phyloP scores from a whole-genome alignment of 495 filamentous ascomycete genomes.

The Venustampulla echinocandica region DNA sequence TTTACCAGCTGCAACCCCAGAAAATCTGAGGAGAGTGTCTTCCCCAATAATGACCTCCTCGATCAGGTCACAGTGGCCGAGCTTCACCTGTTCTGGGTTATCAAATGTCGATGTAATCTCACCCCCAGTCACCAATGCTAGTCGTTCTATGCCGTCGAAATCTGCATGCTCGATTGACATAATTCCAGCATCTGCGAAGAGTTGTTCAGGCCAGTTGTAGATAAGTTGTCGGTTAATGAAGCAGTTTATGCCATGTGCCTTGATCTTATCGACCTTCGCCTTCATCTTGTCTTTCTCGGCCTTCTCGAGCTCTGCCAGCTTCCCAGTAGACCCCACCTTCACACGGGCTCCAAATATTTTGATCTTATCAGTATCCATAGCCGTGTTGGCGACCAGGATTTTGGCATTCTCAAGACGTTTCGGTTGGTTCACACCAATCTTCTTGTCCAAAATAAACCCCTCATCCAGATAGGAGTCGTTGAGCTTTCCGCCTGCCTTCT shows the following conservation, averaged over 20 bases:
- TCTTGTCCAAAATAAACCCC: constrained; percentile 97
- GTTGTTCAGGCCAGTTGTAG: constrained; percentile 99
- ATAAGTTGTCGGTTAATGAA: constrained; percentile 99
- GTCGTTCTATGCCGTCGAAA: constrained; percentile 93
- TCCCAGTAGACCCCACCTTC: constrained; percentile 89
- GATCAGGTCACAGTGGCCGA: constrained; percentile 89
- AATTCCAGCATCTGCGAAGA: constrained; percentile 96
- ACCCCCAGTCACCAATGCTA: constrained; percentile 91
- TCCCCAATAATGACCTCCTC: constrained; percentile 98
- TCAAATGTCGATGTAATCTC: constrained; percentile 98
- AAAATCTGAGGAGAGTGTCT: constrained; percentile 94
- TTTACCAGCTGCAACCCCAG: constrained; percentile 85
- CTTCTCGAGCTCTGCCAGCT: constrained; percentile 93
- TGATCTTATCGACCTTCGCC: constrained; percentile 96
- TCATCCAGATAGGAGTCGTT: constrained; percentile 96
- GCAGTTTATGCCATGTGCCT: constrained; percentile 98
- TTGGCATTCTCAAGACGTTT: constrained; percentile 96
- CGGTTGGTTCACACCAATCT: constrained; percentile 96
- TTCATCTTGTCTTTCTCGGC: constrained; percentile 99
- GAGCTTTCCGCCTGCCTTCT: constrained; percentile 96
- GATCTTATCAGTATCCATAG: constrained; percentile 99
- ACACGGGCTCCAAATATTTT: constrained; percentile 98
- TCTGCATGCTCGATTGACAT: constrained; percentile 98
- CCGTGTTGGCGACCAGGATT: constrained; percentile 93
- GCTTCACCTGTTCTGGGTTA: constrained; percentile 92